Conservation (phyloP, 306 rosid genomes). For the Crotalaria pallida region DNA sequence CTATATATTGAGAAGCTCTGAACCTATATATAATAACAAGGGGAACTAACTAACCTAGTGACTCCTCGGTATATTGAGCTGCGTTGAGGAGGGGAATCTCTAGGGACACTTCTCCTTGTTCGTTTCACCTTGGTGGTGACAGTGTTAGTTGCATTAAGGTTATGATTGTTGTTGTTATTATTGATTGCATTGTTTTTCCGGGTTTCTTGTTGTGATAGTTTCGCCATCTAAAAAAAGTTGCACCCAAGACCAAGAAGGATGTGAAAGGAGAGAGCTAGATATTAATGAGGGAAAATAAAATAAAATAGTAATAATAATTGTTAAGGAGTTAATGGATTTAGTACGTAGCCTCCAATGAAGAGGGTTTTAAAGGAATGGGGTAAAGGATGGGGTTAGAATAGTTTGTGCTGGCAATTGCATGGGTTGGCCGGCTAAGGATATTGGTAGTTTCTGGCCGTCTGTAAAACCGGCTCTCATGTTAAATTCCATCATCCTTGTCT, state of each 20-base stretch:
- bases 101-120: conserved; percentile 62
- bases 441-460: conserved; percentile 37
- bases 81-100: conserved; percentile 65
- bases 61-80: conserved; percentile 83
- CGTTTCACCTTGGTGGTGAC: conserved; percentile 45
- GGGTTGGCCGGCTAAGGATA: conserved; percentile 30
- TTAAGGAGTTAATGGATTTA: background rate
- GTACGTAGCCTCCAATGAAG: background rate
- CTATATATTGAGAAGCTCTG: too few relatives aligned
- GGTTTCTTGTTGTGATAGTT: conserved; percentile 28
- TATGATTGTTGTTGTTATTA: background rate
- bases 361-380: conserved; percentile 26
- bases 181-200: conserved; percentile 29
- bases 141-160: background rate
- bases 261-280: background rate
- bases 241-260: background rate
- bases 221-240: conserved; percentile 37
- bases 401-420: conserved; percentile 33
- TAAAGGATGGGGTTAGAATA: conserved; percentile 4
- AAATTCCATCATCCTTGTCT: conserved; percentile 15
- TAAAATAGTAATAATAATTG: background rate
- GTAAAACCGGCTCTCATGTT: conserved; percentile 7
- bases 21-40: background rate
- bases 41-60: conserved; percentile 48
- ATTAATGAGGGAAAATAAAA: background rate